Base-by-base conservation (phyloP, 2,329 filamentous ascomycete species). In the Cordyceps fumosorosea region DNA sequence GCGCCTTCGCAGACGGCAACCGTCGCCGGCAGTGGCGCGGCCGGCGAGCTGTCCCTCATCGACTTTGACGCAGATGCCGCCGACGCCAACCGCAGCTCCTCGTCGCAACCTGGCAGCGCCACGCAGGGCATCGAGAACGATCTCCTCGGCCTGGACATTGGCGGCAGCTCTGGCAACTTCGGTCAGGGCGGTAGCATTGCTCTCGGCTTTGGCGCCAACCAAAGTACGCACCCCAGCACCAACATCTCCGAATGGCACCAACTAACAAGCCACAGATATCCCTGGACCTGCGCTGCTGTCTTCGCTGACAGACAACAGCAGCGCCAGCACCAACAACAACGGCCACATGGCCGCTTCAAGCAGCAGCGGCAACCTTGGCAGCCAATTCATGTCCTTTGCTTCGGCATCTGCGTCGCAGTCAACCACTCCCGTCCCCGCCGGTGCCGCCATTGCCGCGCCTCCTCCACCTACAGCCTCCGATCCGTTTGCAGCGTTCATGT, bases 11-110 rank as follows among this genome's bases (percentile, higher is more conserved):
- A 65, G 81, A 88, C 53, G 80, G 82, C 67, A 84, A 87, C 77
- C 84, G 88, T 68, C 11, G 16, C 24, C 24, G 16, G 66, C 7
- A 66, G 66, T 10, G 69, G 66, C 12, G 76, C 81, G 8, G 76
- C 78, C 5, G 82, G 91, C 69, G 93, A 97, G 74, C 77, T 97
- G 24, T 98, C 95, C 5, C 78, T 99, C 66, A 99, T 99, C 70
- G 95, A 99, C 72, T 93, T 99, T 69, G 90, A 89, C 64, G 88
- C 75, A 5, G 84, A 86, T 53, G 70, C 86, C 8, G 67, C 85
- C 18, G 86, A 87, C 45, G 77, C 82, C 47, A 80, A 78, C 62
- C 78, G 78, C 8, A 8, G 6, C 44, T 20, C n/a, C 1, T 66
- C 71, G 24, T 74, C 79, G 16, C 82, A 84, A 62, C 77, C 84